These are phyloP conservation scores for Penicillium ucsense DNA, from an alignment of 495 filamentous ascomycete genomes.

Conservation along the genomic window DNA sequence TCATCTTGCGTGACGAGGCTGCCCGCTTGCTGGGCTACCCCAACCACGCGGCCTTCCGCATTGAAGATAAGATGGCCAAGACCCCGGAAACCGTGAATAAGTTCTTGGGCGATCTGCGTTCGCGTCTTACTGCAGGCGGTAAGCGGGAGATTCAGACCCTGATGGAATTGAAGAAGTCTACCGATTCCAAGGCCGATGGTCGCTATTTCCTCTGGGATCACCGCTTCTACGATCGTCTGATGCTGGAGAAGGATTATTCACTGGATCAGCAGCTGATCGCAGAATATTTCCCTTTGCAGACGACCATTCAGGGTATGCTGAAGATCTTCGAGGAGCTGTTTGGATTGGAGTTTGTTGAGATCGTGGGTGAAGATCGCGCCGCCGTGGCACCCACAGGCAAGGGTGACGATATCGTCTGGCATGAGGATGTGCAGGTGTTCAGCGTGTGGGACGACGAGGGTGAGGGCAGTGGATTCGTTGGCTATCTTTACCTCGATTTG, in stretches of 20 bases:
- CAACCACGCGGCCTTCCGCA: conserved; percentile 81
- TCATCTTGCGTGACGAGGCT: conserved; percentile 84
- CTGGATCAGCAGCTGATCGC: conserved; percentile 84
- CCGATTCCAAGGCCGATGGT: conserved; percentile 57
- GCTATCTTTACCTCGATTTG: conserved; percentile 63
- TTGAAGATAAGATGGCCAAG: conserved; percentile 98
- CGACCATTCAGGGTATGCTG: conserved; percentile 83
- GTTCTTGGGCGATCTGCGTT: conserved; percentile 74
- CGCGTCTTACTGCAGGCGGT: conserved; percentile 66
- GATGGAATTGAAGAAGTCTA: conserved; percentile 63
- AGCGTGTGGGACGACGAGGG: conserved; percentile 62
- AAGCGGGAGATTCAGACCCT: conserved; percentile 64
- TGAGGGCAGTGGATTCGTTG: conserved; percentile 57
- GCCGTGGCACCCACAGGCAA: conserved; percentile 46
- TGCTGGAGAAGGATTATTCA: conserved; percentile 84
- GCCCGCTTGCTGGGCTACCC: conserved; percentile 86
- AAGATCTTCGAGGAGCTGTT: conserved; percentile 91
- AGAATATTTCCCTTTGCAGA: conserved; percentile 86
- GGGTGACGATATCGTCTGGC: conserved; percentile 59
- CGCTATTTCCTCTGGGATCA: conserved; percentile 90
- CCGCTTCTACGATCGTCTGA: conserved; percentile 77
- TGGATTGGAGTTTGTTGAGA: conserved; percentile 81
- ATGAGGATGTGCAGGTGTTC: conserved; percentile 59
- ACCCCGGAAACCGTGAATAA: conserved; percentile 72
- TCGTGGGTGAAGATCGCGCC: conserved; percentile 51